Evolutionary conservation across 345 rosid species (phyloP).

Genomic region (Populus tremula): DNA sequence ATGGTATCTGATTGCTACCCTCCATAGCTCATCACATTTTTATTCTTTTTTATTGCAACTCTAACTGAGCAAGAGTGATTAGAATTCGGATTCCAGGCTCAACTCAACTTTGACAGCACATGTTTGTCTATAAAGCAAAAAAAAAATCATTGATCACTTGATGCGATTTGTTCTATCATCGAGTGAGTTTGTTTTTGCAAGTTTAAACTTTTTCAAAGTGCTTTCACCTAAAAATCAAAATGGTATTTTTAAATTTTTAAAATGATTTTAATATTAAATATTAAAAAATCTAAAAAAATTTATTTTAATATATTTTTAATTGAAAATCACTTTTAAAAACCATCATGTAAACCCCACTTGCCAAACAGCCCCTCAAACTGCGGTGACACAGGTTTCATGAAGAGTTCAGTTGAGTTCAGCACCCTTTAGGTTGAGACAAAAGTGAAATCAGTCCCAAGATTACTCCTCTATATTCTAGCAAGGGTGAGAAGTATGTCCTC

Average conservation of each 20-base stretch:
- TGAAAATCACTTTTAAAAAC: too few species aligned
- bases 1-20: not conserved
- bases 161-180: not conserved
- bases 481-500: not conserved
- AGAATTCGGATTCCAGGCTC: not conserved
- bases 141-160: not conserved
- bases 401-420: not conserved
- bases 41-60: not conserved
- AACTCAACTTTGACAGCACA: not conserved
- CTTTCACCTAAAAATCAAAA: too few species aligned
- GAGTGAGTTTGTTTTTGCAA: too few species aligned
- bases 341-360: not conserved
- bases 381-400: not conserved
- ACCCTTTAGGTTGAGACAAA: not conserved
- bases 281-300: too few species aligned
- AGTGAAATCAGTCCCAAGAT: not conserved
- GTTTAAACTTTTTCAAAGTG: too few species aligned
- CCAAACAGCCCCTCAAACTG: not conserved
- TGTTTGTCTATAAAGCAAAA: not conserved
- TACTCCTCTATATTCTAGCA: not conserved
- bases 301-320: too few species aligned
- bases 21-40: not conserved
- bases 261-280: too few species aligned
- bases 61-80: not conserved
- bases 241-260: too few species aligned